A percentile compares a stretch with the other conserved stretches of the same genome.
phyloP scores from a whole-genome alignment of 257 asterid genomes.

The Capsicum pubescens region DNA sequence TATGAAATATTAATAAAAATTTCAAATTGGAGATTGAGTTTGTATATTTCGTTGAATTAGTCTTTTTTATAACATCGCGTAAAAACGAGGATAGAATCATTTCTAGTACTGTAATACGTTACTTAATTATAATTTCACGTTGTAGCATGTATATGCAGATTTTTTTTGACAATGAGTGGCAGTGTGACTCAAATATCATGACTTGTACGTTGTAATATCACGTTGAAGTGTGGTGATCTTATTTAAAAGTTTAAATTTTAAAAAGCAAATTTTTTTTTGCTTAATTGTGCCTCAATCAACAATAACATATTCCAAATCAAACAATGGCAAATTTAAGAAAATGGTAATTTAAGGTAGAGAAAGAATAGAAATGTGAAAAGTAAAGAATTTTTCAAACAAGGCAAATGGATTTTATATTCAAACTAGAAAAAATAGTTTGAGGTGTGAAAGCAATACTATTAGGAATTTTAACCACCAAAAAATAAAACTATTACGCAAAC shows the following conservation, averaged over 20 bases:
- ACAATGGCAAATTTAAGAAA: neutral
- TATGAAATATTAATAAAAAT: no score
- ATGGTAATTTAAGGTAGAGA: conserved; percentile 29
- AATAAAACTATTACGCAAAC: neutral
- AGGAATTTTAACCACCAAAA: no score
- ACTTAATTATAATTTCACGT: neutral
- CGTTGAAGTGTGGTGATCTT: neutral
- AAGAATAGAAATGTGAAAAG: conserved; percentile 8
- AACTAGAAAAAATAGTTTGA: neutral
- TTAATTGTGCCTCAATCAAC: neutral
- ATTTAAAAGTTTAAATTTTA: neutral
- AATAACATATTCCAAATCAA: neutral
- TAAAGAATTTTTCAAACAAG: neutral
- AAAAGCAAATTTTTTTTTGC: neutral
- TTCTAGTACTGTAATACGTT: no score
- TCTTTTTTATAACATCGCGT: no score
- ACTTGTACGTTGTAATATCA: neutral
- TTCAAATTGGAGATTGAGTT: neutral
- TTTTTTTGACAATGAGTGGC: neutral
- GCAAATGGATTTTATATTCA: neutral
- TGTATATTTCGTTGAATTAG: neutral
- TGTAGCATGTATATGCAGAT: no score
- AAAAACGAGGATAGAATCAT: no score
- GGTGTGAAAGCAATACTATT: conserved; percentile 11
- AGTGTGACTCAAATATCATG: neutral